Conservation (phyloP, 2,329 filamentous ascomycete genomes). For the Fusarium piperis region DNA sequence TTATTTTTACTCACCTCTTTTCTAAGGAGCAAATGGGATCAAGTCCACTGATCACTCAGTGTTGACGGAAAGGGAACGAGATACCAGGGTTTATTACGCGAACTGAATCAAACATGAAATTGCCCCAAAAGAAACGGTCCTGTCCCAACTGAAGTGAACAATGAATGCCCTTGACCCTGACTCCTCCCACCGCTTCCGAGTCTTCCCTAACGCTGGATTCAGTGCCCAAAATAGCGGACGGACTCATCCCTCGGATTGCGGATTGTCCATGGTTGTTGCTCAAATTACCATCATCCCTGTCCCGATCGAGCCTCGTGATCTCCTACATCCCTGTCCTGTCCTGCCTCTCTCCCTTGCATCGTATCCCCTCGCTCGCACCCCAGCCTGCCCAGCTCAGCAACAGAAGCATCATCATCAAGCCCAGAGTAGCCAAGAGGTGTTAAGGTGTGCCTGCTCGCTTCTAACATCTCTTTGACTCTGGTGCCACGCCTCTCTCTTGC, state of each 20-base stretch:
- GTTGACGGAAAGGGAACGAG: constrained; percentile 42
- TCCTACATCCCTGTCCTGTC: constrained; percentile 33
- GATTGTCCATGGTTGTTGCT: constrained; percentile 20
- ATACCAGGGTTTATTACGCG: constrained; percentile 38
- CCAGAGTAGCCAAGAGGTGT: background rate
- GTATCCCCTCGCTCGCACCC: constrained; percentile 4
- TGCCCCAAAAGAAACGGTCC: constrained; percentile 9
- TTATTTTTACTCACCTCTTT: constrained; percentile 20
- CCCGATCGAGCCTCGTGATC: constrained; percentile 42
- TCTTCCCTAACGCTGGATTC: constrained; percentile 9
- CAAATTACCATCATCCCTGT: constrained; percentile 37
- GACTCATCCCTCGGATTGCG: constrained; percentile 6
- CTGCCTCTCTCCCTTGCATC: constrained; percentile 30
- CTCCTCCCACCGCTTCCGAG: constrained; percentile 5
- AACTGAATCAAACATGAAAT: constrained; percentile 32
- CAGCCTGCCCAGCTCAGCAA: background rate
- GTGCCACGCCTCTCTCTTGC: constrained; percentile 17
- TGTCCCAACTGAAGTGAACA: background rate
- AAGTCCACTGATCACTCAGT: constrained; percentile 44
- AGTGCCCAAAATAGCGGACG: constrained; percentile 4
- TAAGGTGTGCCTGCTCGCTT: background rate
- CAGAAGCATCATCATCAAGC: constrained; percentile 3
- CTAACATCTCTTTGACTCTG: constrained; percentile 7
- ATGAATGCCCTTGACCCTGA: background rate
- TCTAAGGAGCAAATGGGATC: constrained; percentile 35